Evolutionary conservation across 2,329 filamentous ascomycete genomes (phyloP).

Genomic region (Trichophyton rubrum): DNA sequence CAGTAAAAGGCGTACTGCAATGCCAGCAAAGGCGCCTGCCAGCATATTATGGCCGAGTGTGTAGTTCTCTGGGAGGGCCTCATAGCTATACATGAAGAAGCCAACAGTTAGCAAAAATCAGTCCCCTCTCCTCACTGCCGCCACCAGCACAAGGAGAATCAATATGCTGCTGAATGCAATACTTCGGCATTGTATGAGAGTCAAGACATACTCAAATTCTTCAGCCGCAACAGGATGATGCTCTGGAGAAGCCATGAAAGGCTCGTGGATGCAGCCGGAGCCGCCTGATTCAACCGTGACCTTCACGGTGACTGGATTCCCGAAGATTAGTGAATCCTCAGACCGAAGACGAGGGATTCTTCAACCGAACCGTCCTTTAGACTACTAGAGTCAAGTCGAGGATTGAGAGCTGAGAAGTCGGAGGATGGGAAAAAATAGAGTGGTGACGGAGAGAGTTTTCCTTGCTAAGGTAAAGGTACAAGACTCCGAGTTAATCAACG

Average conservation of each 20-base stretch:
- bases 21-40: slow-evolving; percentile 91
- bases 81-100: slow-evolving; percentile 50
- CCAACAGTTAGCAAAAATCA: slow-evolving; percentile 4
- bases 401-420: background rate
- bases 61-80: slow-evolving; percentile 87
- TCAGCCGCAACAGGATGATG: slow-evolving; percentile 26
- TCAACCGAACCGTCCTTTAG: background rate
- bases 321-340: background rate
- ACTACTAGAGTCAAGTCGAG: background rate
- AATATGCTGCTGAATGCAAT: background rate
- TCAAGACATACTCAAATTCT: slow-evolving; percentile 35
- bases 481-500: background rate
- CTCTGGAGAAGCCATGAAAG: slow-evolving; percentile 31
- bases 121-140: background rate
- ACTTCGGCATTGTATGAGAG: background rate
- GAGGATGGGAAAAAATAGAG: background rate
- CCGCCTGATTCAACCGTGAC: slow-evolving; percentile 14
- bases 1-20: slow-evolving; percentile 55
- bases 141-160: background rate
- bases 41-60: slow-evolving; percentile 89
- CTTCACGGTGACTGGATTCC: slow-evolving; percentile 7
- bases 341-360: background rate
- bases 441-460: background rate
- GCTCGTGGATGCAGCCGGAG: slow-evolving; percentile 26
- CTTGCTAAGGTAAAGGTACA: background rate